These are phyloP conservation scores for Metarhizium robertsii DNA, from an alignment of 2,329 filamentous ascomycete species.

Conservation along the genomic window DNA sequence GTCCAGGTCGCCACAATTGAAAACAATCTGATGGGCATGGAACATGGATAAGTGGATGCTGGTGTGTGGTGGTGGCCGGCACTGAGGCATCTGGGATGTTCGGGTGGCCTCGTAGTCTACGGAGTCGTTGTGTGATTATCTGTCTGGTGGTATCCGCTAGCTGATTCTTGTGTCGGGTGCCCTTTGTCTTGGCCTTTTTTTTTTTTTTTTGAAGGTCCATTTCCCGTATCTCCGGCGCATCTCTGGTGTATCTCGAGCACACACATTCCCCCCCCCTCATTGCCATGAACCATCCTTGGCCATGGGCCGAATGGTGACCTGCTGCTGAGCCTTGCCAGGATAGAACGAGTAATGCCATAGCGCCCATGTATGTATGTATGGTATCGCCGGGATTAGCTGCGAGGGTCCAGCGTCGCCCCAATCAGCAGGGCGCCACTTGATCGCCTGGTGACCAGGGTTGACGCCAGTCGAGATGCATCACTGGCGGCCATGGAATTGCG, in stretches of 20 bases:
- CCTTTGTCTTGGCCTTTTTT: no score
- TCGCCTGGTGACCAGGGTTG: slow-evolving; percentile 5
- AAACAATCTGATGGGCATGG: slow-evolving; percentile 1
- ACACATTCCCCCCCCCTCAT: background rate
- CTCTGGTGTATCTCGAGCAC: background rate
- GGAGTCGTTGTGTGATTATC: no score
- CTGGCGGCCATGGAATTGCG: slow-evolving; percentile 2
- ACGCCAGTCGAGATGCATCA: slow-evolving; percentile 1
- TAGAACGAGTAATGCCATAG: background rate
- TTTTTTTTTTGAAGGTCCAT: background rate
- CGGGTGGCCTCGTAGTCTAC: background rate
- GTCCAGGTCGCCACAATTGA: background rate
- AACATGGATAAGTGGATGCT: slow-evolving; percentile 1
- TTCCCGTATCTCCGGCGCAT: background rate
- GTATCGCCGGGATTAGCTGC: background rate
- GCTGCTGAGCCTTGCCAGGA: background rate
- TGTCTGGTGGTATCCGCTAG: background rate
- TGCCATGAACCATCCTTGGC: background rate
- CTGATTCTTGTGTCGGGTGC: no score
- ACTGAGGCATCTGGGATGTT: no score
- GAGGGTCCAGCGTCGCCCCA: background rate
- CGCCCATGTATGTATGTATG: background rate
- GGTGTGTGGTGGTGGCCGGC: background rate
- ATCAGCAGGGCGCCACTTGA: slow-evolving; percentile 6
- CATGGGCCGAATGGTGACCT: background rate